A percentile compares a stretch with the other conserved stretches of the same genome.
These are phyloP conservation scores for Schizophyllum amplum DNA, from an alignment of 1,284 basidiomycete species.

Conservation along the genomic window DNA sequence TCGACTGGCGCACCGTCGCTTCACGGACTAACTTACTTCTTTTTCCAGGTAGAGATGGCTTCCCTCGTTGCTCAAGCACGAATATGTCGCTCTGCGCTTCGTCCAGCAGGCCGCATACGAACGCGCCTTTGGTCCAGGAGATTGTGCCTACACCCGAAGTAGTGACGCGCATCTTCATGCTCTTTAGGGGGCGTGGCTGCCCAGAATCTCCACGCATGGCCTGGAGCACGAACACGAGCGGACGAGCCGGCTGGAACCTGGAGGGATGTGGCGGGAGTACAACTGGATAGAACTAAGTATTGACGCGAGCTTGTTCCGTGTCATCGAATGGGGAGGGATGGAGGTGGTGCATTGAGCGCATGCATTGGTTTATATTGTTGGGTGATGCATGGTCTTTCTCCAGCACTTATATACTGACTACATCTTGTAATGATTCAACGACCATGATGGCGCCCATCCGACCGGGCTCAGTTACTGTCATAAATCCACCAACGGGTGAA, in stretches of 20 bases:
- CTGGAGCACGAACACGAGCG: conserved; percentile 12
- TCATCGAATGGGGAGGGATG: conserved; percentile 33
- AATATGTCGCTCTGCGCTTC: conserved; percentile 35
- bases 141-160: conserved; percentile 33
- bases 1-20: background rate
- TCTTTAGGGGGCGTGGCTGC: conserved; percentile 30
- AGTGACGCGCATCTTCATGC: conserved; percentile 37
- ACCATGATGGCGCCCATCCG: too few species aligned
- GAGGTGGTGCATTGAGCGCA: conserved; percentile 19
- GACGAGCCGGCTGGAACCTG: conserved; percentile 12
- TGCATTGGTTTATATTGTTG: too few species aligned
- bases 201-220: conserved; percentile 17
- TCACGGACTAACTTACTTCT: background rate
- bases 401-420: too few species aligned
- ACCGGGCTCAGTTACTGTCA: too few species aligned
- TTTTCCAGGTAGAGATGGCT: conserved; percentile 25
- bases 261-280: conserved; percentile 10
- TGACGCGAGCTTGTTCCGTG: conserved; percentile 20
- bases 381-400: too few species aligned
- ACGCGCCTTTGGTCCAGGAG: conserved; percentile 26
- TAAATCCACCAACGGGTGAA: too few species aligned
- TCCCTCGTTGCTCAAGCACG: conserved; percentile 29
- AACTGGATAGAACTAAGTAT: conserved; percentile 14
- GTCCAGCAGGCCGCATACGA: conserved; percentile 33
- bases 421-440: too few species aligned